A percentile compares a stretch with the other conserved stretches of the same genome.
Conservation (phyloP, 2,329 filamentous ascomycete genomes). For the Pestalotiopsis sp. region DNA sequence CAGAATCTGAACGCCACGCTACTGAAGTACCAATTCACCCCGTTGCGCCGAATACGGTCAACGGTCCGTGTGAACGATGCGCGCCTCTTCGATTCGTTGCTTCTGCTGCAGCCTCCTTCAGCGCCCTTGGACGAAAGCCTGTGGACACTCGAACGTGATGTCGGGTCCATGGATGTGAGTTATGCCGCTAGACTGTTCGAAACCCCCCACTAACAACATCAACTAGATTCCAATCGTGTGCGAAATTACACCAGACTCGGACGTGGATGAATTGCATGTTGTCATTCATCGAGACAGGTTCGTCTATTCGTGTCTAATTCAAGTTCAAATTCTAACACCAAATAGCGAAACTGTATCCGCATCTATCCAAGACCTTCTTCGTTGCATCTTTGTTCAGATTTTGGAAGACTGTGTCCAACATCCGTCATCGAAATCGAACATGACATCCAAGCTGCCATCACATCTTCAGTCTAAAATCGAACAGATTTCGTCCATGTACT, state of each 20-base stretch:
- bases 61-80: conserved; percentile 41
- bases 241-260: conserved; percentile 65
- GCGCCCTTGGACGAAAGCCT: conserved; percentile 57
- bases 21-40: conserved; percentile 72
- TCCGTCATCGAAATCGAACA: conserved; percentile 30
- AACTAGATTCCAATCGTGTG: conserved; percentile 70
- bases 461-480: conserved; percentile 26
- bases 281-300: conserved; percentile 65
- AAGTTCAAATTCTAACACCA: conserved; percentile 15
- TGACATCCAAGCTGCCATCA: conserved; percentile 22
- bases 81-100: conserved; percentile 76
- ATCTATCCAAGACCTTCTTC: conserved; percentile 22
- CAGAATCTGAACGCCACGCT: conserved; percentile 64
- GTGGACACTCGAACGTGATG: conserved; percentile 61
- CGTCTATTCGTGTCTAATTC: conserved; percentile 18
- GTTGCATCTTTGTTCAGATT: conserved; percentile 29
- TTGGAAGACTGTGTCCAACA: conserved; percentile 29
- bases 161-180: conserved; percentile 68
- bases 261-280: conserved; percentile 55
- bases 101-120: conserved; percentile 73
- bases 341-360: conserved; percentile 26
- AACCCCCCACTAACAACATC: neutral
- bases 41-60: conserved; percentile 71
- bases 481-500: conserved; percentile 11
- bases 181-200: conserved; percentile 10